phyloP scores from a whole-genome alignment of 495 filamentous ascomycete genomes.

The Annulohypoxylon bovei region DNA sequence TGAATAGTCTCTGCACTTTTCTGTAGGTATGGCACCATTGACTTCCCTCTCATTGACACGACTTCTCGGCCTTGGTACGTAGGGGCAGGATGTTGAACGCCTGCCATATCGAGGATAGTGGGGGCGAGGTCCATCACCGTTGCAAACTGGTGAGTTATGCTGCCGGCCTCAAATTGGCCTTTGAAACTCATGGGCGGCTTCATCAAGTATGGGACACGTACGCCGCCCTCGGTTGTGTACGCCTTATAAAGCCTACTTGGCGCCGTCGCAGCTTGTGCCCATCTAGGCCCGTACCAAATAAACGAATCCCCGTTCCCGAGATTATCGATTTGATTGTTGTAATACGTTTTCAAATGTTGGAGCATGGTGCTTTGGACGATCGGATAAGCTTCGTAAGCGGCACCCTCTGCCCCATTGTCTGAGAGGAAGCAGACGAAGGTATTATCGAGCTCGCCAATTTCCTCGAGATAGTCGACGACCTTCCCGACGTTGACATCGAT shows the following conservation, averaged over 20 bases:
- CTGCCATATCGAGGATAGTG: slow-evolving; percentile 70
- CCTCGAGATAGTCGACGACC: slow-evolving; percentile 65
- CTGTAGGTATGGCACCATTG: slow-evolving; percentile 46
- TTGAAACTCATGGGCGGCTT: slow-evolving; percentile 52
- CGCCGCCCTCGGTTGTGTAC: slow-evolving; percentile 70
- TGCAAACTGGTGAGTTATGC: slow-evolving; percentile 67
- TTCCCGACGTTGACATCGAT: slow-evolving; percentile 72
- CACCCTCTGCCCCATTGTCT: slow-evolving; percentile 72
- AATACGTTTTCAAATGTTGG: slow-evolving; percentile 68
- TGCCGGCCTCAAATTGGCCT: slow-evolving; percentile 42
- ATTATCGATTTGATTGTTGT: slow-evolving; percentile 70
- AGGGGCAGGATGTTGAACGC: slow-evolving; percentile 66
- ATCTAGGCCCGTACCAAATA: slow-evolving; percentile 73
- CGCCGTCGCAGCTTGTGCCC: slow-evolving; percentile 73
- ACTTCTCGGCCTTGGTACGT: slow-evolving; percentile 65
- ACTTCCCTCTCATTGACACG: slow-evolving; percentile 67
- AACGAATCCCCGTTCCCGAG: slow-evolving; percentile 69
- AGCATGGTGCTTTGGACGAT: slow-evolving; percentile 60
- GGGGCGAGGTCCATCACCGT: slow-evolving; percentile 74
- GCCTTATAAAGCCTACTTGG: slow-evolving; percentile 70
- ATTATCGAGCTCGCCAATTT: slow-evolving; percentile 70
- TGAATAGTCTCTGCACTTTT: slow-evolving; percentile 49
- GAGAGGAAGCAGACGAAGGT: slow-evolving; percentile 73
- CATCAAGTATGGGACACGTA: slow-evolving; percentile 68
- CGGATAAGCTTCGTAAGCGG: slow-evolving; percentile 71